Evolutionary conservation across 2,329 filamentous ascomycete species (phyloP).

Genomic region (Ustilaginoidea virens): DNA sequence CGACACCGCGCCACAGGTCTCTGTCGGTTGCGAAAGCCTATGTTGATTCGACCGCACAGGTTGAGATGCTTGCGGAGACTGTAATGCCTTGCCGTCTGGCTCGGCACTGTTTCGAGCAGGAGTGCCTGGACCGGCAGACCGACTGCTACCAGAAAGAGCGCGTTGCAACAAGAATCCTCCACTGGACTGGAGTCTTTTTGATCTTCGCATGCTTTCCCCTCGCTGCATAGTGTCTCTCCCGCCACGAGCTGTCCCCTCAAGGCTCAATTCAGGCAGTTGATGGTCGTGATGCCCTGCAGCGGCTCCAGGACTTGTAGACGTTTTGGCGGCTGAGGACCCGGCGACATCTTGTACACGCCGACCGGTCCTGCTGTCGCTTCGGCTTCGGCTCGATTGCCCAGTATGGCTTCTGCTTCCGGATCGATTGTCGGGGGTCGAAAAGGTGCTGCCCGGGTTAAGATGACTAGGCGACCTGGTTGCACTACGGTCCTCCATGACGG

Average conservation of each 20-base stretch:
- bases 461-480: constrained; percentile 6
- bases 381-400: constrained; percentile 26
- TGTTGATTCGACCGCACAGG: constrained; percentile 1
- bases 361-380: no score
- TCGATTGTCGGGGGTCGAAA: constrained; percentile 6
- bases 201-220: constrained; percentile 14
- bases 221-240: constrained; percentile 4
- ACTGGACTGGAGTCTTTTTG: constrained; percentile 27
- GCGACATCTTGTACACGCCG: no score
- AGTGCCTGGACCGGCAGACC: constrained; percentile 15
- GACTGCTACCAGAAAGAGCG: constrained; percentile 18
- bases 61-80: not conserved
- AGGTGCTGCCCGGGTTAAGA: constrained; percentile 4
- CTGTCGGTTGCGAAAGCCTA: not conserved
- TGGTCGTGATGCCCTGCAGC: constrained; percentile 1
- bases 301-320: constrained; percentile 7
- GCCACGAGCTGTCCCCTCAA: not conserved
- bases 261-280: constrained; percentile 5
- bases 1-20: not conserved
- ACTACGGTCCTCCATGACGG: constrained; percentile 10
- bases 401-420: constrained; percentile 21
- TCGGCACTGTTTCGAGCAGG: constrained; percentile 11
- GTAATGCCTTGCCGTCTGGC: constrained; percentile 9
- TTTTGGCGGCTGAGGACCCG: no score
- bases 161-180: constrained; percentile 37